Evolutionary conservation across 495 filamentous ascomycete genomes (phyloP), one percentile per base, ranked within the genome.

Genomic region (Aspergillus cavernicola): DNA sequence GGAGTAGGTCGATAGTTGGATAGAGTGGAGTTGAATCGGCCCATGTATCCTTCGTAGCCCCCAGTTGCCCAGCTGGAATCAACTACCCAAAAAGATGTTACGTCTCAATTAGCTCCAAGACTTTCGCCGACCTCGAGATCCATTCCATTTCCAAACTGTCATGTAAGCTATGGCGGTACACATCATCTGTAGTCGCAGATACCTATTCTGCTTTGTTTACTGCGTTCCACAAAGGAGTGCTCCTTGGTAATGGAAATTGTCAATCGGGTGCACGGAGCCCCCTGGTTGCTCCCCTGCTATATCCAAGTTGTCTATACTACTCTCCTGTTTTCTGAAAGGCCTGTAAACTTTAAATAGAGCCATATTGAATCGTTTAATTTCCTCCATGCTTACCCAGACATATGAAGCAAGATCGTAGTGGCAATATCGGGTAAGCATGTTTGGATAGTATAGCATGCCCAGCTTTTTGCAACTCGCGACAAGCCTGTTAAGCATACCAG

Each of bases 291-390:
- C n/a, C n/a, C n/a, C n/a, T n/a, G n/a, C n/a, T n/a, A n/a, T n/a
- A n/a, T n/a, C n/a, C n/a, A n/a, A 32, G 19, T 44, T 13, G 12
- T 9, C n/a, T 12, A 13, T 11, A 4, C 5, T 16, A 26, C 4
- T 37, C 4, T 22, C 56, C 5, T 18, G 44, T 58, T n/a, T n/a
- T n/a, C n/a, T n/a, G n/a, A n/a, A n/a, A n/a, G n/a, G n/a, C 33
- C 24, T 49, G 43, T 56, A 63, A 26, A 64, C 19, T 20, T 53
- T 67, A 36, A 59, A 68, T 18, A 70, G 37, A 1, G 67, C 60
- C 13, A 67, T 2, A 43, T 55, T 57, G 26, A 69, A 71, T 13
- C 62, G 60, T 33, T 69, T 71, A 9, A 62, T 37, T 37, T 67
- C 62, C 44, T 71, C 66, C 42, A 68, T 55, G 5, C 64, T 15